Evolutionary conservation across 331 rosid genomes (phyloP), one percentile per base, ranked within the genome.

Genomic region (Phaseolus coccineus): DNA sequence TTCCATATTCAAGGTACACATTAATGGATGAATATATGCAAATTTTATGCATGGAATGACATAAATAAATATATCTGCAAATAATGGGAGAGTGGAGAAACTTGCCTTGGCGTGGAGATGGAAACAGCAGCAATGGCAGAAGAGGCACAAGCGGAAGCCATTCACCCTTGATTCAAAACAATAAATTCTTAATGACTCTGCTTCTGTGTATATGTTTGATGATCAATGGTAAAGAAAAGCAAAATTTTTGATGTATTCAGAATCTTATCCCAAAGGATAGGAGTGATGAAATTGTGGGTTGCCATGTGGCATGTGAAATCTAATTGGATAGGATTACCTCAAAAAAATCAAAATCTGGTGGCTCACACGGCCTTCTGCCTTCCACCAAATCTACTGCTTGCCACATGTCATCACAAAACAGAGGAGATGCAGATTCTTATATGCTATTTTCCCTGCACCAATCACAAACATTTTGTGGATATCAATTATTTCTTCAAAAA

Each of bases 241-340:
- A 71, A 67, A 66, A 75, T 35, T 7, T 79, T 24, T 68, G 50
- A 75, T 47, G 66, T 55, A 80, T 6, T 79, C 35, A 69, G 50
- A n/a, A 70, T 77, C 93, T 87, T 91, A 91, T 91, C 97, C 81
- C 37, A 1, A 72, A 82, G 85, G 97, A 89, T 87, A 88, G 81
- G 77, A 78, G 87, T 59, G 82, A 70, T 82, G 85, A 87, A 89
- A 55, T 81, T 48, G 5, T 47, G 73, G 37, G 37, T 5, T 86
- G 94, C 91, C 94, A 91, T 72, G 93, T 90, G 92, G 90, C 87
- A 44, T 25, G 6, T 6, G 83, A 81, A 91, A 90, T 90, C 97
- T 86, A 77, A 35, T 37, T 9, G 73, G 74, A 62, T 47, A 33
- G 66, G 87, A 83, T 64, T 77, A 76, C 82, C 80, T 77, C 74